Evolutionary conservation across 2,329 filamentous ascomycete genomes (phyloP), one percentile per base, ranked within the genome.

Genomic region (Sordariomycetes sp.): DNA sequence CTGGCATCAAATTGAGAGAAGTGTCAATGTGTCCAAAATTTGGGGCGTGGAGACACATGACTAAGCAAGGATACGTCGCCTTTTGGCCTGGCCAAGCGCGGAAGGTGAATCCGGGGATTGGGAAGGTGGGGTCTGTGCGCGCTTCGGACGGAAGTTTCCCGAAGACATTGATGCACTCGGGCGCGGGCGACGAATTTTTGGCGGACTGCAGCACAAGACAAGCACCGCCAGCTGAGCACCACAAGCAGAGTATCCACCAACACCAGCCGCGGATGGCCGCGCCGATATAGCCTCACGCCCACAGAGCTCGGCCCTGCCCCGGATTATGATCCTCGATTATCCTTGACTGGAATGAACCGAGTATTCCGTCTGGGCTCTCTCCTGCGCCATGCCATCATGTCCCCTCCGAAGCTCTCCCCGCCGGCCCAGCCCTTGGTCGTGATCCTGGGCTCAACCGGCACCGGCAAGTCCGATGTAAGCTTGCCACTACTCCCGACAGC

Each of bases 401-500:
- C 64, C 52, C 58, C 66, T 58, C 61, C 59, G 59, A 69, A 64
- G 20, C 20, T 37, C 46, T 53, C 34, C 61, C 65, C 70, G 59
- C 79, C 79, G 20, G 65, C 68, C 55, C 68, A 78, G 66, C 88
- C 90, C 25, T 74, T 97, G 62, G 79, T 97, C 65, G 85, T 90
- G 54, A 81, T 97, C 61, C 79, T 97, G 54, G 93, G 93, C 64
- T 89, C 92, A 54, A 97, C 93, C 11, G 93, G 92, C 59, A 97
- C 92, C 1, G 93, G 93, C 61, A 96, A 96, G 73, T 96, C 91
- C 46, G 87, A 95, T 76, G 90, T 95, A 77, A 67, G 75, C 62
- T 50, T 51, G 53, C 48, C 52, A 32, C 28, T 32, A 52, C n/a
- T 14, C 48, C 25, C 1, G 32, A 22, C 8, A 16, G 48, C 16